phyloP scores from a whole-genome alignment of 352 stramenopile species.

The Thraustochytrium striatum region DNA sequence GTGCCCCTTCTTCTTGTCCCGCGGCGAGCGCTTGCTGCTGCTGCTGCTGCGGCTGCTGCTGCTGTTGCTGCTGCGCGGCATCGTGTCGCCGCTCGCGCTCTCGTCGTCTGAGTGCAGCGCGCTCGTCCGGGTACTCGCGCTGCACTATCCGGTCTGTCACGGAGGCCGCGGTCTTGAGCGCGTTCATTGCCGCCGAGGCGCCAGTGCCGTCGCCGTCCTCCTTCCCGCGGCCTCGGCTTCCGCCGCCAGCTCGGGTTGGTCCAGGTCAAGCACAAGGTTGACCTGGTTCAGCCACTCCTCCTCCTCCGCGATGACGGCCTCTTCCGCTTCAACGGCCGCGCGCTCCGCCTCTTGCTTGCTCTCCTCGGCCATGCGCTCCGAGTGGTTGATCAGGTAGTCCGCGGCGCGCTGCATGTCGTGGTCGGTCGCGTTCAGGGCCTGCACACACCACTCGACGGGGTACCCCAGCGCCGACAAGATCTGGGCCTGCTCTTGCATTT shows the following conservation, averaged over 20 bases:
- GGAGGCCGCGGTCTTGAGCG: slow-evolving; percentile 11
- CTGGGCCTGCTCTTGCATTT: background rate
- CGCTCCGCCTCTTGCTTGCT: slow-evolving; percentile 45
- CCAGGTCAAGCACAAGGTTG: slow-evolving; percentile 6
- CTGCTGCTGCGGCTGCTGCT: no score
- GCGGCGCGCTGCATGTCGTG: slow-evolving; percentile 38
- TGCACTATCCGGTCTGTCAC: slow-evolving; percentile 12
- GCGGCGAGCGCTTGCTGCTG: background rate
- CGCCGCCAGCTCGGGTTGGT: background rate
- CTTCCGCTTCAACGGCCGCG: background rate
- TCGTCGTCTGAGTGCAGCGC: background rate
- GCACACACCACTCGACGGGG: slow-evolving; percentile 37
- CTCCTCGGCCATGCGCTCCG: slow-evolving; percentile 27
- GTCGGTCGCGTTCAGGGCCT: slow-evolving; percentile 16
- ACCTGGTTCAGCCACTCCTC: slow-evolving; percentile 37
- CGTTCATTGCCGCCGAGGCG: background rate
- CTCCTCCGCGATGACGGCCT: slow-evolving; percentile 28
- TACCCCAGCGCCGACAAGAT: slow-evolving; percentile 18
- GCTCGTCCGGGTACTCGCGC: slow-evolving; percentile 5
- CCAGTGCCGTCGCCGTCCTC: background rate
- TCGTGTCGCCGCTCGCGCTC: background rate
- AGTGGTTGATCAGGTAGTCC: slow-evolving; percentile 42
- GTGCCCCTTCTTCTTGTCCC: background rate
- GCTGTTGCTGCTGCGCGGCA: no score
- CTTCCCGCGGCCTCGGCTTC: background rate